Percentiles rank a stretch among this genome's conserved stretches.
Conservation (phyloP, 108 stramenopile genomes). For the Cyclotella kingstonii region DNA sequence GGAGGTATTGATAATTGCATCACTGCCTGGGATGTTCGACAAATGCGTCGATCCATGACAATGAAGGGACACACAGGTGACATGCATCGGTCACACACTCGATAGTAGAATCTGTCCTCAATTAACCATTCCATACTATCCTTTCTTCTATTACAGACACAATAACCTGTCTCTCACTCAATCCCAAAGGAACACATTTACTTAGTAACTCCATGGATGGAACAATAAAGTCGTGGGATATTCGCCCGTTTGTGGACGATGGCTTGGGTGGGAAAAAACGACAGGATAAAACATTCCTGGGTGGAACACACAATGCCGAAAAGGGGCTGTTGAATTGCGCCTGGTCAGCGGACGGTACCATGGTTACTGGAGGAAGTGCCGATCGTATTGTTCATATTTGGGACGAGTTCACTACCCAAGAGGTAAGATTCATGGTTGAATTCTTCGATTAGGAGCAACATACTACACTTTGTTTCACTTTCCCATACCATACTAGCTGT, state of each 20-base stretch:
- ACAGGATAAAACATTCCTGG: constrained; percentile 62
- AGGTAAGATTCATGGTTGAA: constrained; percentile 24
- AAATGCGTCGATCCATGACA: constrained; percentile 48
- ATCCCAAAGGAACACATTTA: constrained; percentile 75
- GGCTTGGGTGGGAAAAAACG: constrained; percentile 37
- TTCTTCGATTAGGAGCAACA: too few species aligned
- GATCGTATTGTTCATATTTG: constrained; percentile 88
- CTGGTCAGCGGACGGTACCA: constrained; percentile 80
- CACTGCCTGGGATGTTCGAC: constrained; percentile 73
- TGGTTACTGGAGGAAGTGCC: constrained; percentile 84
- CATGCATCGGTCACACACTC: too few species aligned
- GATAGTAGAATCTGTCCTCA: too few species aligned
- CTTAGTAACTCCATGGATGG: constrained; percentile 87
- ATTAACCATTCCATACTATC: background rate
- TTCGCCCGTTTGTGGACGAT: constrained; percentile 62
- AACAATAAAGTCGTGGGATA: constrained; percentile 74
- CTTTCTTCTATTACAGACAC: constrained; percentile 49
- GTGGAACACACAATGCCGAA: constrained; percentile 79
- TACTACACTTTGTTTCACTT: too few species aligned
- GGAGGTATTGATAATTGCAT: constrained; percentile 89
- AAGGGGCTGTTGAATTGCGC: constrained; percentile 84
- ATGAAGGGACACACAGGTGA: constrained; percentile 74
- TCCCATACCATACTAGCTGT: constrained; percentile 36
- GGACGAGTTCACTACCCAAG: constrained; percentile 79
- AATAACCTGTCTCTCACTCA: constrained; percentile 71